Evolutionary conservation across 164 flowering plant species (phyloP).

Genomic region (Vitis vinifera): DNA sequence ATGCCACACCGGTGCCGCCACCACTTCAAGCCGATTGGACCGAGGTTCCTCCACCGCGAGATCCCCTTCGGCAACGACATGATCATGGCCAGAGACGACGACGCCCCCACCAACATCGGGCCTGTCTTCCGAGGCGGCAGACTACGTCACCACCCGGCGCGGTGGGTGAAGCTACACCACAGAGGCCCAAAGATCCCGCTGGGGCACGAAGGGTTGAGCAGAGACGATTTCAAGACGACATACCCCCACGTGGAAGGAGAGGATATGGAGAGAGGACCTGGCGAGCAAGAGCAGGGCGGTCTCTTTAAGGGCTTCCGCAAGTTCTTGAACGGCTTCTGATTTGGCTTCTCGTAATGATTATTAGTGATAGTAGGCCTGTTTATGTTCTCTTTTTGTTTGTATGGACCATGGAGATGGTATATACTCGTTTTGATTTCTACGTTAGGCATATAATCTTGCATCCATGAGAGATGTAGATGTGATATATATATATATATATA

Average conservation of each 20-base stretch:
- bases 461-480: conserved; percentile 15
- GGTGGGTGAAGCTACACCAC: conserved; percentile 2
- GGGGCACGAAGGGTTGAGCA: no score
- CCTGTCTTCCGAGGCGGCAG: conserved; percentile 6
- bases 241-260: neutral
- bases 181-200: no score
- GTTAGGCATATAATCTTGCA: conserved; percentile 16
- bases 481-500: neutral
- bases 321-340: conserved; percentile 31
- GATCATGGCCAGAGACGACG: conserved; percentile 21
- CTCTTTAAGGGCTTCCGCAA: conserved; percentile 23
- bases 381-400: neutral
- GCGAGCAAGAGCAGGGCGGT: no score
- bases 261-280: conserved; percentile 3
- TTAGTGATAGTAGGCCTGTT: neutral
- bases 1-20: conserved; percentile 22
- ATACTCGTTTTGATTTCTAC: neutral
- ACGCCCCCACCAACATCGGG: neutral
- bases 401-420: no score
- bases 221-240: no score
- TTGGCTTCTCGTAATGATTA: neutral
- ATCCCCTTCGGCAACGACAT: conserved; percentile 43
- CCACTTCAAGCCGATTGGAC: conserved; percentile 5
- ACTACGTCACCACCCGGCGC: conserved; percentile 15
- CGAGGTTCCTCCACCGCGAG: conserved; percentile 9